Evolutionary conservation across 176 grass and related monocot genomes (phyloP), one percentile per base, ranked within the genome.

Genomic region (Juncus effusus): DNA sequence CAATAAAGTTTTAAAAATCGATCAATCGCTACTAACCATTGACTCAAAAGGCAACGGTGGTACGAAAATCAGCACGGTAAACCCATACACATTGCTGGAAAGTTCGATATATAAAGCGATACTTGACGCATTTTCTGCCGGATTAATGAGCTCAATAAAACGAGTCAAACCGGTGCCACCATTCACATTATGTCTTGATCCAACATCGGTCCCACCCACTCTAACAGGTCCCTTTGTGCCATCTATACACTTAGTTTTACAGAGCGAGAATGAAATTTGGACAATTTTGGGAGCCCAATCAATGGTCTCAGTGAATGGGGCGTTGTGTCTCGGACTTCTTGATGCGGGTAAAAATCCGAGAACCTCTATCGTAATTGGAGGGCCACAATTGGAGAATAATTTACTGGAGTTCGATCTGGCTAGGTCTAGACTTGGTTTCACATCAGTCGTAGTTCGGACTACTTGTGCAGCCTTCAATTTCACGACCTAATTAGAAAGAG

Each of bases 341-440:
- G 90, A 95, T 60, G 86, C 80, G 4, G 90, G 86, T 7, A 7
- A 2, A n/a, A 52, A 59, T 4, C 77, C 83, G 2, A 66, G 40
- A 40, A 86, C 90, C 47, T 74, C 90, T 42, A 74, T 95, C 19
- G 80, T 90, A 42, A 78, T 95, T 64, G 86, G 90, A 1, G 90
- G 80, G 3, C 50, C 83, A 64, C 87, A 84, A 74, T 65, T 89
- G 77, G 82, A 89, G 71, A 70, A 95, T 68, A 95, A 95, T 81
- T 81, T 95, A 61, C 80, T 95, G 57, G 74, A 81, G 60, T 86
- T 95, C 67, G 90, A 90, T 61, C 73, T 89, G 65, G 70, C 60
- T 11, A 54, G 56, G 39, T 84, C 83, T 35, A 74, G 83, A 61
- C 70, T 95, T 12, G 90, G 90, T 10, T 95, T 95, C 80, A 86